Percentiles rank a stretch among this genome's conserved stretches.
Conservation (phyloP, 1,139 yeast species). For the Spathaspora sp. region DNA sequence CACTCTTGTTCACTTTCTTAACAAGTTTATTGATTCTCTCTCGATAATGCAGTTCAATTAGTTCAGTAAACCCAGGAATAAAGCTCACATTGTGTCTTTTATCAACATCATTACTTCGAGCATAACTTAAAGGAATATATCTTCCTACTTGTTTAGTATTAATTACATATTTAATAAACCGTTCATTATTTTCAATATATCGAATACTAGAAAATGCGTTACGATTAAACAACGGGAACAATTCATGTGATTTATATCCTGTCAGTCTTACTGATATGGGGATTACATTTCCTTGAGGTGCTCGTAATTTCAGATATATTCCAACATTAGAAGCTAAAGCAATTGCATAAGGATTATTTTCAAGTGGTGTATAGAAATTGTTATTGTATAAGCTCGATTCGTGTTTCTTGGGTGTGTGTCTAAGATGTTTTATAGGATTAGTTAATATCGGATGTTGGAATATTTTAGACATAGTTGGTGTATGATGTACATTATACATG, state of each 20-base stretch:
- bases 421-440: constrained; percentile 27
- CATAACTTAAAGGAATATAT: background rate
- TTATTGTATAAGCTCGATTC: constrained; percentile 7
- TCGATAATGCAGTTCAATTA: constrained; percentile 14
- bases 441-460: constrained; percentile 23
- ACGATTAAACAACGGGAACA: background rate
- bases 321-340: constrained; percentile 20
- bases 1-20: constrained; percentile 1
- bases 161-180: background rate
- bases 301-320: constrained; percentile 19
- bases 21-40: constrained; percentile 12
- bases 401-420: constrained; percentile 18
- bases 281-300: constrained; percentile 26
- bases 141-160: background rate
- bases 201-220: background rate
- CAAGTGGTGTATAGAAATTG: constrained; percentile 8
- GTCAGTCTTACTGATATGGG: constrained; percentile 11
- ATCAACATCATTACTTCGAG: background rate
- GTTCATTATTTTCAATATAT: constrained; percentile 6
- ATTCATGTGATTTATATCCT: background rate
- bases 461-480: constrained; percentile 3
- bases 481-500: background rate
- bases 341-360: constrained; percentile 25
- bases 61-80: constrained; percentile 10
- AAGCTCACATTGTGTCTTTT: constrained; percentile 5